Conservation (phyloP, 108 stramenopile genomes). For the Discostella stelligeroides region DNA sequence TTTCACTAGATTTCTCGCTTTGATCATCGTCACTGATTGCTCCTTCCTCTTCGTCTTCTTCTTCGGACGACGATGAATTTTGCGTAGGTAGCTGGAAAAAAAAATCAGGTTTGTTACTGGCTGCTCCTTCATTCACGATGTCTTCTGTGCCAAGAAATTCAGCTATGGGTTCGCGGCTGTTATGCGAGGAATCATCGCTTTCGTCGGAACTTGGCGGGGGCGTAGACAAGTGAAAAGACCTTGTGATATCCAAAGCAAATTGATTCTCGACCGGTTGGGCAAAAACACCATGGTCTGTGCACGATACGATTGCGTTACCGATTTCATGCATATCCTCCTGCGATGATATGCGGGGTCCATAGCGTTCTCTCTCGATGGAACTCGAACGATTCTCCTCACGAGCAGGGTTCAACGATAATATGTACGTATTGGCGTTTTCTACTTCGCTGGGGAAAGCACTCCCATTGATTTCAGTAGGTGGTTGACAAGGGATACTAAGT, state of each 20-base stretch:
- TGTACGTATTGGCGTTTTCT: background rate
- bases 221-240: conserved; percentile 40
- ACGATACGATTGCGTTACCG: background rate
- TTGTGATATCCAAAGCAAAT: conserved; percentile 4
- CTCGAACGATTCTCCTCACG: background rate
- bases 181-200: conserved; percentile 38
- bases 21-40: conserved; percentile 31
- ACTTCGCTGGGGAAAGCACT: background rate
- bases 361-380: background rate
- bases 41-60: conserved; percentile 19
- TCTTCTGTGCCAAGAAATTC: background rate
- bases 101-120: background rate
- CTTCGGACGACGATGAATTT: conserved; percentile 48
- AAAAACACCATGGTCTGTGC: background rate
- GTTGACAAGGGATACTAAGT: background rate
- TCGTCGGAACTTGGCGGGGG: conserved; percentile 55
- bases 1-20: conserved; percentile 2
- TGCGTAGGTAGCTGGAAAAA: conserved; percentile 45
- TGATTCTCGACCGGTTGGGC: background rate
- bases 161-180: no score
- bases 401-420: background rate
- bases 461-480: background rate
- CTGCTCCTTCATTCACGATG: background rate
- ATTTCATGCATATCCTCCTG: background rate
- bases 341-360: background rate